Base-by-base conservation (phyloP, 768 basidiomycete species). In the Asterophora lycoperdoides region DNA sequence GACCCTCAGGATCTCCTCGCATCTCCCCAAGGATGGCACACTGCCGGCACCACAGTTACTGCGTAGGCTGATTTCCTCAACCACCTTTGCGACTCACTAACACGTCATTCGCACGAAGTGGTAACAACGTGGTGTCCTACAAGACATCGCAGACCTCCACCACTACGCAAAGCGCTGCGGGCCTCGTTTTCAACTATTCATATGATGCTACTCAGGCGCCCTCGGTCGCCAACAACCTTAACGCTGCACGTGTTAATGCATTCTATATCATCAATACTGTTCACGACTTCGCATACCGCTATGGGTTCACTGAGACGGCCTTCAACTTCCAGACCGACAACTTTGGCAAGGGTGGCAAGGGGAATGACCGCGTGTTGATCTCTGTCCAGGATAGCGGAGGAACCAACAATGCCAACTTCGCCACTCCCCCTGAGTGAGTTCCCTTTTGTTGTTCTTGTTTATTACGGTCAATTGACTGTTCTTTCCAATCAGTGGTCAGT, bases 181-280 rank as follows among this genome's bases (percentile, higher is more conserved):
- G 60, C 2, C 64, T 68, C 14, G 66, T 65, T 41, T 78, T 77
- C 64, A 60, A 61, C 53, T 74, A 64, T 56, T 51, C 60, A 1
- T 67, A 70, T 43, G 54, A 69, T 58, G 54, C 67, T 29, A 63
- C 46, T n/a, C 41, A 46, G 6, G 62, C 62, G 3, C 80, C 70
- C 26, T 74, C 64, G 41, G 64, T 59, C 51, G 41, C 54, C 1
- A 70, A 41, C 43, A 79, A 81, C 61, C 51, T 77, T 44, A 69
- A 79, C 45, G 74, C 80, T 19, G 80, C 79, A 1, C 67, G 74
- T 15, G 73, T 73, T 7, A 77, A 77, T 53, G 68, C 69, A 8
- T 83, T 83, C 67, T 84, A 80, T 64, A 61, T 81, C 37, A 73
- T 76, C 60, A 84, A 84, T 69, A 68, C 70, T 44, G 68, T 79